Conservation (phyloP, 2,329 filamentous ascomycete genomes). For the Clarireedia homoeocarpa region DNA sequence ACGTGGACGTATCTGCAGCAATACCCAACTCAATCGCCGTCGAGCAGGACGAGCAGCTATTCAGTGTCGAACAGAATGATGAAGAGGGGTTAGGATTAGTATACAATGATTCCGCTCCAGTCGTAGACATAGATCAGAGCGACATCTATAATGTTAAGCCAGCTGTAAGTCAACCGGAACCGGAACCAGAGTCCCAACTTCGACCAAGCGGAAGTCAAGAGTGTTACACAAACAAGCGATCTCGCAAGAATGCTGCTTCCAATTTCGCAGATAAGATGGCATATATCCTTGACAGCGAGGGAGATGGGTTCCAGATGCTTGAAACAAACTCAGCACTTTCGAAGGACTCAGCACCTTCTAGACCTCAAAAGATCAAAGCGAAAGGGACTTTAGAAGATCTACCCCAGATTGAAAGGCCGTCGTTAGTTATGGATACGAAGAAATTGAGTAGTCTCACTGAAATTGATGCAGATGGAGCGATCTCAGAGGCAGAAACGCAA, state of each 20-base stretch:
- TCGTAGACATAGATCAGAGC: neutral
- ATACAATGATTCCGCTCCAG: neutral
- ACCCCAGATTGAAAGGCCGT: too few relatives aligned
- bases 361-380: too few relatives aligned
- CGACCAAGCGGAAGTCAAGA: neutral
- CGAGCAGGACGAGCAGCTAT: neutral
- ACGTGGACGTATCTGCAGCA: neutral
- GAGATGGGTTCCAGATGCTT: too few relatives aligned
- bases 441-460: too few relatives aligned
- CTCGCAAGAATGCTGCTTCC: neutral
- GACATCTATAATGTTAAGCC: neutral
- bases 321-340: too few relatives aligned
- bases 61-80: constrained; percentile 1
- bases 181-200: neutral
- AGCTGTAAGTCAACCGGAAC: neutral
- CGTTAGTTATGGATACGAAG: too few relatives aligned
- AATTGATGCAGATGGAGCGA: too few relatives aligned
- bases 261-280: neutral
- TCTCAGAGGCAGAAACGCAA: too few relatives aligned
- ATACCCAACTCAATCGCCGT: neutral
- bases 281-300: neutral
- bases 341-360: too few relatives aligned
- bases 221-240: neutral
- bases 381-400: too few relatives aligned
- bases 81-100: neutral